Base-by-base conservation (phyloP, 257 asterid species). In the Thymus mandschuricus region DNA sequence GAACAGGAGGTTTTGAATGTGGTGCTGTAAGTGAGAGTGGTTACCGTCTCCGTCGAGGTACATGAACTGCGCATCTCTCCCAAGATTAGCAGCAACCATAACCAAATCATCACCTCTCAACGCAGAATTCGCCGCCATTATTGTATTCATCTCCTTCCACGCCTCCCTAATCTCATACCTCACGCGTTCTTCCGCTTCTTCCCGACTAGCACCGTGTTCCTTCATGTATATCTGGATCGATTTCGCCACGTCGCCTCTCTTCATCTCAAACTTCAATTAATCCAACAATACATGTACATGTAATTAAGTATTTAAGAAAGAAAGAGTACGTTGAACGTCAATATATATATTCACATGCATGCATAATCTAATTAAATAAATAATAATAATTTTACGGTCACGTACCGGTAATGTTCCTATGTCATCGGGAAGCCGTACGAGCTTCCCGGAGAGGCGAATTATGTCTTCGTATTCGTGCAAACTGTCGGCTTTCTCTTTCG, bases 31-130 rank as follows among this genome's bases (percentile, higher is more conserved):
- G 1, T 43, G 48, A 9, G 48, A 43, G 48, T 43, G 48, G 48
- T 43, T 43, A 6, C 87, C 90, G 76, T 85, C 90, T 55, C 87
- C 93, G 61, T 84, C 59, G 13, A 82, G 78, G 48, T 87, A 87
- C 62, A 82, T 75, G 29, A 80, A 77, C 15, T 77, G 82, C 10
- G 85, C 85, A 76, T 80, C 76, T 67, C 88, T 81, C 2, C 83
- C 88, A 48, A 88, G 68, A 68, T 77, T 78, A 64, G 52, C 75
- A 2, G 85, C 84, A 10, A 34, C 29, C 35, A 4, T 65, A 2
- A 73, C 68, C 49, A 86, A 21, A 21, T 21, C 82, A 5, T 48
- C 67, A 34, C 40, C 35, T 0, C 78, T 60, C 13, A 83, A 78
- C 15, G 60, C 68, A 0, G 0, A 34, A 12, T 62, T 38, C 5